Evolutionary conservation across 2,329 filamentous ascomycete genomes (phyloP), one percentile per base, ranked within the genome.

Genomic region (Scorias spongiosa): DNA sequence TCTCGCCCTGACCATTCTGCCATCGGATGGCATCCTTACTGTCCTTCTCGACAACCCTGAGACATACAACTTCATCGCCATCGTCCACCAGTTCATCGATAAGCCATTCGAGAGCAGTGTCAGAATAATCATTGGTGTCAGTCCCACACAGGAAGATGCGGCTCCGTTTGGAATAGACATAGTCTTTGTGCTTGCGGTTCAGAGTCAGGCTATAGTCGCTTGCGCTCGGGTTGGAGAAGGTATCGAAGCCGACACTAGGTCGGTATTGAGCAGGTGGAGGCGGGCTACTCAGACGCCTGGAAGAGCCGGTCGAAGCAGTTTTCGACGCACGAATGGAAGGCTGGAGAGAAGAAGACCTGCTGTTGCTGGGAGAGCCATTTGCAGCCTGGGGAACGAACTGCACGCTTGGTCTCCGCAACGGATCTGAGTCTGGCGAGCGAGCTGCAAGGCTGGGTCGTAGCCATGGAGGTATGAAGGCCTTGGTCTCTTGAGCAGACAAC

Each of bases 41-140:
- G 50, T 89, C 84, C 58, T 84, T 88, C 57, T 94, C 87, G 38
- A 93, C 75, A 2, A 93, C 88, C 42, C 85, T 75, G 41, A 95
- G 74, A 63, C 88, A 95, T 8, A 95, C 83, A 45, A 95, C 81
- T 63, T 94, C 86, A 58, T 95, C 88, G 14, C 88, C 87, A 56
- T 94, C 88, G 55, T 94, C 87, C 36, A 94, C 85, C 44, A 94
- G 72, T 64, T 93, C 86, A 55, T 93, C 85, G 34, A 95, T 76
- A 42, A 94, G 72, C 87, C 87, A 95, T 62, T 93, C 84, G 14
- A 95, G 70, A 12, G 88, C 88, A 63, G 89, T 91, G 49, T 93
- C 84, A 6, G 86, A 93, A 63, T 94, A 94, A 46, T 85, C 76
- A 54, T 94, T 87, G 56, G 89, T 84, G 63, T 94, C 88, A 14